Evolutionary conservation across 2,329 filamentous ascomycete genomes (phyloP).

Genomic region (Sporothrix globosa): DNA sequence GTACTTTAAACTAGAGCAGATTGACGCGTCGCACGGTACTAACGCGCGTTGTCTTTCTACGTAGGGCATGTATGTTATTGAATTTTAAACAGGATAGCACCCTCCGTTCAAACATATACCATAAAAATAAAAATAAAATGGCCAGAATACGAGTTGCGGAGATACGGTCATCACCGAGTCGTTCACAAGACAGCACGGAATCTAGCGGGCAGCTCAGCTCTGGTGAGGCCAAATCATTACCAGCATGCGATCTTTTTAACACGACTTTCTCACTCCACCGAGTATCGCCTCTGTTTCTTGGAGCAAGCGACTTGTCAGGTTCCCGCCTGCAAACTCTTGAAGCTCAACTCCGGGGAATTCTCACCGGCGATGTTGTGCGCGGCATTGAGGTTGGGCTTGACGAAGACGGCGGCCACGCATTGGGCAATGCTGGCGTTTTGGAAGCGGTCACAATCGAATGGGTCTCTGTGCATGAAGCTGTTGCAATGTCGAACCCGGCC

Average conservation of each 20-base stretch:
- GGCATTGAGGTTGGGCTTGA: constrained; percentile 58
- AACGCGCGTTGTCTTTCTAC: not conserved
- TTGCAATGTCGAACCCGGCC: constrained; percentile 39
- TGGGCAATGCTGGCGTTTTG: constrained; percentile 50
- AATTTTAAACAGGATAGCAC: not conserved
- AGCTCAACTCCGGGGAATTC: constrained; percentile 55
- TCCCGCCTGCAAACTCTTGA: constrained; percentile 50
- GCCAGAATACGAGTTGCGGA: constrained; percentile 5
- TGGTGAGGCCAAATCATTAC: not conserved
- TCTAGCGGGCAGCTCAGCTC: not conserved
- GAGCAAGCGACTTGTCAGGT: constrained; percentile 46
- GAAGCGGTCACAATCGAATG: constrained; percentile 54
- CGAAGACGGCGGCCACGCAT: constrained; percentile 44
- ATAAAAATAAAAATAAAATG: constrained; percentile 4
- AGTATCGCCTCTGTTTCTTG: constrained; percentile 57
- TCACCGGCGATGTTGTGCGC: constrained; percentile 63
- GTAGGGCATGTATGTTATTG: not conserved
- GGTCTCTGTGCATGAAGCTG: constrained; percentile 45
- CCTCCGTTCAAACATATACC: not conserved
- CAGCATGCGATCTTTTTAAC: constrained; percentile 54
- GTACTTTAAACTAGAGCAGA: not conserved
- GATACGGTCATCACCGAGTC: not conserved
- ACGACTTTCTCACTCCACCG: constrained; percentile 62
- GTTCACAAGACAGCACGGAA: not conserved
- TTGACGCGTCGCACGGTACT: not conserved